Base-by-base conservation (phyloP, 495 filamentous ascomycete genomes). In the Friedmanniomyces simplex region DNA sequence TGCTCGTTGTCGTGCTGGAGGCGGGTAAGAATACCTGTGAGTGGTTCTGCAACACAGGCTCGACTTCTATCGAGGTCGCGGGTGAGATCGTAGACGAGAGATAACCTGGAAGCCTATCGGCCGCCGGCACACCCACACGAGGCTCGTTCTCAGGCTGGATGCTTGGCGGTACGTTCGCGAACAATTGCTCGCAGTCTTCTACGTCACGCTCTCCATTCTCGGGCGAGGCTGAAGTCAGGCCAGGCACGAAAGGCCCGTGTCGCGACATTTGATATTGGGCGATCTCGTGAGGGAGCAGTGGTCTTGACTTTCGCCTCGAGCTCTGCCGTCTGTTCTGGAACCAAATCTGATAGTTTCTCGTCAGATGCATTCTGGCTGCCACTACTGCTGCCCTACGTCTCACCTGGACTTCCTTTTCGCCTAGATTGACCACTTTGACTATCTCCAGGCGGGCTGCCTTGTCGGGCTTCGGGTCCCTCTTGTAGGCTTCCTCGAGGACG, bases 241-340 rank as follows among this genome's bases (percentile, higher is more conserved):
- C 46, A 14, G 46, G 50, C 12, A 18, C 36, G 13, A 22, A 16
- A 37, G 24, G 13, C 6, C n/a, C 48, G n/a, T 26, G 54, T 1
- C 59, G 61, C 11, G 41, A 20, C 43, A 60, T 28, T 18, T 64
- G 61, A 50, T 60, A 64, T 34, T 64, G 61, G 1, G 54, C 66
- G 32, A 81, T 79, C 69, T 95, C 89, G 65, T 94, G 83, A 22
- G 87, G 83, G 28, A 89, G 79, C 20, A 96, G 76, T 25, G 93
- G 93, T 59, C 88, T 86, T 53, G 89, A 87, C 75, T 91, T 95
- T 55, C 94, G 82, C 54, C 94, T 82, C 65, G 90, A 85, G 72
- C 90, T 95, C 68, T 99, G 94, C 59, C 94, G 81, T 68, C 91
- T 83, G 65, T 99, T 99, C 68, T 97, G 94, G 72, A 99, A 99